Evolutionary conservation across 495 filamentous ascomycete species (phyloP), one percentile per base, ranked within the genome.

Genomic region (Schizothecium vesticola): DNA sequence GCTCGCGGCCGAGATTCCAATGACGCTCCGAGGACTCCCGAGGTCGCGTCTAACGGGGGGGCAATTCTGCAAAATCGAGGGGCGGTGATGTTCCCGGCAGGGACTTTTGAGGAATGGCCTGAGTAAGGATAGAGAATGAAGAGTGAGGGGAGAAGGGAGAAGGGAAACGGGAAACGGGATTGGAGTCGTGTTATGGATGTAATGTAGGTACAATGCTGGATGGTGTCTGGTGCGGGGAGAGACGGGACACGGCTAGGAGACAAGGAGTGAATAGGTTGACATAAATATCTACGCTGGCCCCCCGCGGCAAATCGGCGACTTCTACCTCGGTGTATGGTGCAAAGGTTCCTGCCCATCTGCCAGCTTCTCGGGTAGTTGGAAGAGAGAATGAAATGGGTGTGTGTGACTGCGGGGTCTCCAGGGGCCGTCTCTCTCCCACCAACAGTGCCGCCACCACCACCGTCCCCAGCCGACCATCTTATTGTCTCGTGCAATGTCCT

Each of bases 1-100:
- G 73, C 71, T 58, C 63, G 67, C 26, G 29, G 60, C 22, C 23
- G 62, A 59, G 58, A 58, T 69, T 31, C 61, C 28, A 56, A 51
- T 51, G 31, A 21, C 66, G 66, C 61, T 51, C 33, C n/a, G 51
- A 56, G 3, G 23, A 51, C 57, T 16, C 36, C 22, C 29, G 33
- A 65, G 56, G 36, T 33, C 26, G 61, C 31, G 33, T 33, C n/a
- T 26, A 51, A 12, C 21, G 2, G 1, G 28, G 59, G 59, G 59
- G 13, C 56, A 57, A 57, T 57, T 21, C 25, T 28, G 59, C 28
- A 61, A 8, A 51, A 51, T 51, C 43, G 43, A 7, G 19, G 43
- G 43, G 43, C 43, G 19, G 43, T n/a, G 43, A 51, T 51, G 43
- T 12, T n/a, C 19, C 12, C 19, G 12, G 31, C 3, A 51, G 43